Evolutionary conservation across 2,329 filamentous ascomycete species (phyloP), one percentile per base, ranked within the genome.

Genomic region (Aspergillus pseudonomiae): DNA sequence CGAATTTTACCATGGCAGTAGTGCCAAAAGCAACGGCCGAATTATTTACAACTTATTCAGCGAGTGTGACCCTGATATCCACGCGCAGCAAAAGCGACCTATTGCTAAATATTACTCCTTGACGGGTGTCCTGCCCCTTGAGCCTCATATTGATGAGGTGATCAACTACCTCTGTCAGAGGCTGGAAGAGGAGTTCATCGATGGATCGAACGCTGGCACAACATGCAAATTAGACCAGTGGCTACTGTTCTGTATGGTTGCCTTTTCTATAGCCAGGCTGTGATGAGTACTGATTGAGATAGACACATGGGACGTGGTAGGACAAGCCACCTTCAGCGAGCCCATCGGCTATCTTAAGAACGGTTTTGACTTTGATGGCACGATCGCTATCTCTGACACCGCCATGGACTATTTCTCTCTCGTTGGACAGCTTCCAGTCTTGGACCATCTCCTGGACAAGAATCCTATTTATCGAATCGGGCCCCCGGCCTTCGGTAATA

Each of bases 1-100:
- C 21, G 76, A 79, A 41, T 77, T 79, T 30, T 79, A 80, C 62
- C 70, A 76, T 36, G 74, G 71, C 61, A 78, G 71, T 67, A 77
- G 74, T 65, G 71, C 73, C 30, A 65, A 76, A 34, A 70, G 74
- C 60, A 68, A 77, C 41, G 75, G 77, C 28, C 73, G 77, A 59
- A 74, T 79, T 54, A 73, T 71, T 10, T 78, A 77, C 65, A 73
- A 79, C 64, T 65, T 81, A 21, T 81, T 81, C 67, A 79, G 75
- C 63, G 70, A 74, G 45, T 73, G 73, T 0, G 69, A 80, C 61
- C 68, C 73, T 4, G 67, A 65, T 10, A 62, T 71, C 3, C 79
- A 82, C 63, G 74, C 73, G 10, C 69, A 65, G 12, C 68, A 75
- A 63, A 81, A 79, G 68, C 71, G 74, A 7, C 80, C 79, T 0